Percentiles rank a stretch among this genome's conserved stretches.
These are phyloP conservation scores for Leccinellum luteum DNA, from an alignment of 768 basidiomycete species.

Conservation along the genomic window DNA sequence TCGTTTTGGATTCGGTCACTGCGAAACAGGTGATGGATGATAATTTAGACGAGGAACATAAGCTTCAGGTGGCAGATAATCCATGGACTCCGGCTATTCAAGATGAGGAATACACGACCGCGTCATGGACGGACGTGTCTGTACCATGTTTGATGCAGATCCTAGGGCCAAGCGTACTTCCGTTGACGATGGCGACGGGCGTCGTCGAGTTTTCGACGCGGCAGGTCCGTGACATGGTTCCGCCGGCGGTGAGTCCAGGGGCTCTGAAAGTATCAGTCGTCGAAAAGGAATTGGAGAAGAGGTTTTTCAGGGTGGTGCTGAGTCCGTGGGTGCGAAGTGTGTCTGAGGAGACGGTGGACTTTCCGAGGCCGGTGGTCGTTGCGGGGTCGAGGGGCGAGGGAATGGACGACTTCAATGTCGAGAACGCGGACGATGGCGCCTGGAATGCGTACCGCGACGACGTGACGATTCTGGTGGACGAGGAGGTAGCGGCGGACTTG, in stretches of 20 bases:
- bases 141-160: slow-evolving; percentile 35
- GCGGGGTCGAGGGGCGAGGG: slow-evolving; percentile 27
- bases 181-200: slow-evolving; percentile 57
- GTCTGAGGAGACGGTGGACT: slow-evolving; percentile 36
- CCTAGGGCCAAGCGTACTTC: slow-evolving; percentile 55
- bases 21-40: slow-evolving; percentile 32
- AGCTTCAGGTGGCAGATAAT: slow-evolving; percentile 13
- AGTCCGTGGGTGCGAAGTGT: slow-evolving; percentile 45
- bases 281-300: slow-evolving; percentile 42
- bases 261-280: slow-evolving; percentile 22
- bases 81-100: slow-evolving; percentile 26
- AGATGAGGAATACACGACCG: slow-evolving; percentile 25
- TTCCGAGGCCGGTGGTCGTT: slow-evolving; percentile 33
- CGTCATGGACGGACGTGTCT: slow-evolving; percentile 28
- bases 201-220: slow-evolving; percentile 65
- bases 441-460: slow-evolving; percentile 36
- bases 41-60: slow-evolving; percentile 21
- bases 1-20: slow-evolving; percentile 28
- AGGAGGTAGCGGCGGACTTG: slow-evolving; percentile 11
- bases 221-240: slow-evolving; percentile 45
- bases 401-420: slow-evolving; percentile 15
- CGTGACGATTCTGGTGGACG: slow-evolving; percentile 30
- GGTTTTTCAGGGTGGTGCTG: slow-evolving; percentile 47
- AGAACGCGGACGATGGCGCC: slow-evolving; percentile 11
- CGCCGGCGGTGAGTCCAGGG: slow-evolving; percentile 26